Conservation (phyloP, 345 rosid species). For the Hibiscus tridactylites region DNA sequence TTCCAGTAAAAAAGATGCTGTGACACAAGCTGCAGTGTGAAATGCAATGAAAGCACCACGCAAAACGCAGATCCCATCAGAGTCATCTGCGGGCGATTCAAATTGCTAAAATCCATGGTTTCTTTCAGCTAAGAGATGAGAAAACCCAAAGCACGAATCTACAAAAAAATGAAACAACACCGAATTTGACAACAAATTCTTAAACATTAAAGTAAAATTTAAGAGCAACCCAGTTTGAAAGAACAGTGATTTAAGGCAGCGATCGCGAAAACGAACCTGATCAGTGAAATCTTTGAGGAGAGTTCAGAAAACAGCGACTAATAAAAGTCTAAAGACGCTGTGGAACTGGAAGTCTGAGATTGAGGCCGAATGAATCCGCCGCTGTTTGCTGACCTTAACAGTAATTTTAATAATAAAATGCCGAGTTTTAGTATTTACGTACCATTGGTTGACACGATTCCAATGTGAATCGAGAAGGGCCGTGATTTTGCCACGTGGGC, state of each 20-base stretch:
- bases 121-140: neutral
- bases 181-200: neutral
- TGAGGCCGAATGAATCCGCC: neutral
- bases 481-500: neutral
- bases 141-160: conserved; percentile 18
- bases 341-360: neutral
- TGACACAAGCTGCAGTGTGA: conserved; percentile 67
- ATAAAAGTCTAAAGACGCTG: neutral
- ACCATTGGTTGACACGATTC: neutral
- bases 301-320: neutral
- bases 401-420: neutral
- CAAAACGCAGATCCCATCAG: conserved; percentile 50
- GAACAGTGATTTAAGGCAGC: neutral
- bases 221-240: neutral
- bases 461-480: neutral
- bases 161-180: conserved; percentile 2
- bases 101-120: conserved; percentile 44
- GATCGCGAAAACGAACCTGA: neutral
- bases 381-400: neutral
- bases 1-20: conserved; percentile 95
- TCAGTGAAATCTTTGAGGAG: neutral
- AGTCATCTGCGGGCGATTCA: conserved; percentile 57
- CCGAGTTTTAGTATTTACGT: neutral
- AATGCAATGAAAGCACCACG: conserved; percentile 57
- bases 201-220: neutral